phyloP scores from a whole-genome alignment of 495 filamentous ascomycete genomes.

The Podospora didyma region DNA sequence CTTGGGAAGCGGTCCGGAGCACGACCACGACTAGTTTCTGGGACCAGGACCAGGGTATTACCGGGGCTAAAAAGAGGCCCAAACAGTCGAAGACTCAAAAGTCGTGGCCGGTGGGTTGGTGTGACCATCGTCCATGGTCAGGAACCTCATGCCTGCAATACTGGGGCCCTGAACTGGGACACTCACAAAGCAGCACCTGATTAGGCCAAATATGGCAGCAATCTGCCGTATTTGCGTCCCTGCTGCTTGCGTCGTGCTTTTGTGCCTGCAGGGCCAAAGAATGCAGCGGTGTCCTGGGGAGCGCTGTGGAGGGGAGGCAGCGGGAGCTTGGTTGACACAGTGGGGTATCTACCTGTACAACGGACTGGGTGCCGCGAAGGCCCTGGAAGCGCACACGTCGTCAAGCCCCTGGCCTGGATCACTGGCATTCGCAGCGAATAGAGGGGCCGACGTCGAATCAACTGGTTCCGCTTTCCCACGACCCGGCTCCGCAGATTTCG shows the following conservation, averaged over 20 bases:
- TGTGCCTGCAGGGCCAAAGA: too few relatives aligned
- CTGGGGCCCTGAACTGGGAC: too few relatives aligned
- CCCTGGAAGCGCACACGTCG: neutral
- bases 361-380: too few relatives aligned
- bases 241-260: too few relatives aligned
- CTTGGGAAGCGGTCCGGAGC: neutral
- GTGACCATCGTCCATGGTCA: neutral
- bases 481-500: neutral
- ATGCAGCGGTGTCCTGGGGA: too few relatives aligned
- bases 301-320: too few relatives aligned
- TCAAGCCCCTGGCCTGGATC: neutral
- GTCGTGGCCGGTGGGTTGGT: neutral
- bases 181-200: too few relatives aligned
- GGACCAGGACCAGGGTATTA: neutral
- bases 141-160: neutral
- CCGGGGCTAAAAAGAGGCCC: slow-evolving; percentile 6
- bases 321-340: too few relatives aligned
- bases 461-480: neutral
- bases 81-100: neutral
- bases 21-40: neutral
- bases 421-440: neutral
- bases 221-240: too few relatives aligned
- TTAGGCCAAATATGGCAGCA: too few relatives aligned
- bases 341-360: too few relatives aligned
- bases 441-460: neutral